Conservation (phyloP, 2,329 filamentous ascomycete genomes). For the Plectosphaerella sp. region DNA sequence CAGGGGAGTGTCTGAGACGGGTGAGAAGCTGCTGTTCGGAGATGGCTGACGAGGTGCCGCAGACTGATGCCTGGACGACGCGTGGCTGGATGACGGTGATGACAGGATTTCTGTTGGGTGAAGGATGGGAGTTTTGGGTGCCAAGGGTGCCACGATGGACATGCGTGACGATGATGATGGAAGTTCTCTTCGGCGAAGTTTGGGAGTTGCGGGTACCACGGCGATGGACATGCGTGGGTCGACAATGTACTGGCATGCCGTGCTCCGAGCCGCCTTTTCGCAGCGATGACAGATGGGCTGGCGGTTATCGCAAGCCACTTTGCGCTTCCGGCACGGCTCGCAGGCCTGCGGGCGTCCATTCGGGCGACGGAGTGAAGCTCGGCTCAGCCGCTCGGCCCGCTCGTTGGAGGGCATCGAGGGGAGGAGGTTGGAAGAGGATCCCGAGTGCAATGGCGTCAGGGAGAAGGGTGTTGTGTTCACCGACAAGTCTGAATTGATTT, state of each 20-base stretch:
- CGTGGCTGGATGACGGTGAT: background rate
- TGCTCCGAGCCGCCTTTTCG: constrained; percentile 22
- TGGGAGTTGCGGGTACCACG: background rate
- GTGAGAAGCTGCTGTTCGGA: too few relatives aligned
- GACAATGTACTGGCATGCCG: constrained; percentile 28
- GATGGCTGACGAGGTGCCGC: background rate
- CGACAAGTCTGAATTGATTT: background rate
- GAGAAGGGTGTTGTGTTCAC: too few relatives aligned
- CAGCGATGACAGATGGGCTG: constrained; percentile 33
- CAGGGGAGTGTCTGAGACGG: too few relatives aligned
- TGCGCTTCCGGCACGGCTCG: constrained; percentile 31
- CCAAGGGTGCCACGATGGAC: background rate
- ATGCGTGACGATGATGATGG: background rate
- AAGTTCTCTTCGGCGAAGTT: background rate
- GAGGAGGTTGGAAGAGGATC: too few relatives aligned
- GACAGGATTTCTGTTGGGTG: background rate
- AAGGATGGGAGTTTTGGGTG: background rate
- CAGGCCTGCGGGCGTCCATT: constrained; percentile 11
- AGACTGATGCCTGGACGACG: background rate
- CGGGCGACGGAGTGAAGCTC: background rate
- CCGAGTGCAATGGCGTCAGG: background rate
- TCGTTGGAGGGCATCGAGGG: background rate
- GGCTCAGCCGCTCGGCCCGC: background rate
- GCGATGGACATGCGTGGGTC: constrained; percentile 1
- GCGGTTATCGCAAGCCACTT: constrained; percentile 36